Percentiles rank a stretch among this genome's conserved stretches.
Evolutionary conservation across 1,139 yeast genomes (phyloP).

Genomic region (Pichia sp.): DNA sequence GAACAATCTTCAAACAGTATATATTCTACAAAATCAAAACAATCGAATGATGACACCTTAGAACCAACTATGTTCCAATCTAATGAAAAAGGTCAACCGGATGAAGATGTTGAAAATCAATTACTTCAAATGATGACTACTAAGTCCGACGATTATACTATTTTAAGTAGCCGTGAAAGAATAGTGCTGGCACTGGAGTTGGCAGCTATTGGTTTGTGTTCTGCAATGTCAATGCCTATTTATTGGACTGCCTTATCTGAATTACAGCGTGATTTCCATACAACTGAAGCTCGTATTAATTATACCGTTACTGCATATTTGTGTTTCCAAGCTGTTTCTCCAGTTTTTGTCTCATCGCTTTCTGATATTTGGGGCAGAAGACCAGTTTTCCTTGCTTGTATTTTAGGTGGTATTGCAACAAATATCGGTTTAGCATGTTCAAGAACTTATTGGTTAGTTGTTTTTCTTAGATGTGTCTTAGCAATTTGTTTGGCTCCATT

Average conservation of each 20-base stretch:
- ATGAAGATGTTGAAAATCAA: background rate
- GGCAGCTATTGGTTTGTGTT: slow-evolving; percentile 47
- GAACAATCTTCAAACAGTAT: no score
- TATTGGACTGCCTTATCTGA: slow-evolving; percentile 66
- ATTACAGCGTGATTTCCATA: slow-evolving; percentile 44
- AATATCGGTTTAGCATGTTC: slow-evolving; percentile 56
- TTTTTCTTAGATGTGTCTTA: slow-evolving; percentile 58
- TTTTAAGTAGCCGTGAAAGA: slow-evolving; percentile 34
- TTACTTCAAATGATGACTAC: background rate
- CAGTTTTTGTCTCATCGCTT: slow-evolving; percentile 56
- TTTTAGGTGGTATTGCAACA: slow-evolving; percentile 47
- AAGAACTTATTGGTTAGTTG: slow-evolving; percentile 44
- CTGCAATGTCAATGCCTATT: slow-evolving; percentile 63
- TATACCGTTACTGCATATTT: slow-evolving; percentile 66
- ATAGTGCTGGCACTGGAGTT: slow-evolving; percentile 34
- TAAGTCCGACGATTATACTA: slow-evolving; percentile 25
- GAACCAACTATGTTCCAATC: no score
- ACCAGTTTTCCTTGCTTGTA: slow-evolving; percentile 52
- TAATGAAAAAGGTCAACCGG: background rate
- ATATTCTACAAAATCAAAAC: no score
- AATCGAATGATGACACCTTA: no score
- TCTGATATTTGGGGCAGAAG: slow-evolving; percentile 67
- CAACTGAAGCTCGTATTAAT: slow-evolving; percentile 51
- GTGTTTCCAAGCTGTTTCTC: slow-evolving; percentile 63
- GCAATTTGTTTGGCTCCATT: slow-evolving; percentile 69